These are phyloP conservation scores for Phaseolus coccineus DNA, from an alignment of 331 rosid species.

Conservation along the genomic window DNA sequence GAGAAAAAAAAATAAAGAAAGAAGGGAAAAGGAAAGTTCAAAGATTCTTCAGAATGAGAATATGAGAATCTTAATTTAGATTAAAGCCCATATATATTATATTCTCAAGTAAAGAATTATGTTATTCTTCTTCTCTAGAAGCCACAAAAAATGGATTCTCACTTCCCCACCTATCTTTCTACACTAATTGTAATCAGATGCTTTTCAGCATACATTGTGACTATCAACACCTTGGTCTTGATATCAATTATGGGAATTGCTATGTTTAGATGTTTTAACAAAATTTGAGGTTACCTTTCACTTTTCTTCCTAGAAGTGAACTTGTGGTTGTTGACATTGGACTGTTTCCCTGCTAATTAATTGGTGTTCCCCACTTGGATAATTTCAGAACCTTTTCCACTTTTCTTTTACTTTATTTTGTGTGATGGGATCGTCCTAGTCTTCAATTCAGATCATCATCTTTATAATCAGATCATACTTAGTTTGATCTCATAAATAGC, in stretches of 20 bases:
- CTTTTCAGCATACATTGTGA: conserved; percentile 54
- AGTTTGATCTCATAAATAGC: conserved; percentile 38
- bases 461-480: conserved; percentile 31
- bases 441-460: conserved; percentile 33
- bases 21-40: conserved; percentile 47
- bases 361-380: conserved; percentile 47
- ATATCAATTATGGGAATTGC: conserved; percentile 44
- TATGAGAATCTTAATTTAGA: conserved; percentile 75
- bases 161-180: conserved; percentile 73
- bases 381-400: conserved; percentile 45
- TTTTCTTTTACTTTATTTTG: conserved; percentile 17
- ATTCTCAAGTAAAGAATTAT: conserved; percentile 88
- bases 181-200: conserved; percentile 59
- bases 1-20: conserved; percentile 20
- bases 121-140: conserved; percentile 68
- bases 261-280: conserved; percentile 51
- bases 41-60: conserved; percentile 77
- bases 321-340: conserved; percentile 49
- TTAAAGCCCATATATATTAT: conserved; percentile 61
- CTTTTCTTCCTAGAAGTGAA: conserved; percentile 42
- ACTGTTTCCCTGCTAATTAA: conserved; percentile 37
- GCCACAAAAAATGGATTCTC: conserved; percentile 98
- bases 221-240: conserved; percentile 40
- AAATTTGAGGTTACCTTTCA: conserved; percentile 40
- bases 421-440: conserved; percentile 33